phyloP scores from a whole-genome alignment of 176 grass and related monocot species.

The Carex littledalei region DNA sequence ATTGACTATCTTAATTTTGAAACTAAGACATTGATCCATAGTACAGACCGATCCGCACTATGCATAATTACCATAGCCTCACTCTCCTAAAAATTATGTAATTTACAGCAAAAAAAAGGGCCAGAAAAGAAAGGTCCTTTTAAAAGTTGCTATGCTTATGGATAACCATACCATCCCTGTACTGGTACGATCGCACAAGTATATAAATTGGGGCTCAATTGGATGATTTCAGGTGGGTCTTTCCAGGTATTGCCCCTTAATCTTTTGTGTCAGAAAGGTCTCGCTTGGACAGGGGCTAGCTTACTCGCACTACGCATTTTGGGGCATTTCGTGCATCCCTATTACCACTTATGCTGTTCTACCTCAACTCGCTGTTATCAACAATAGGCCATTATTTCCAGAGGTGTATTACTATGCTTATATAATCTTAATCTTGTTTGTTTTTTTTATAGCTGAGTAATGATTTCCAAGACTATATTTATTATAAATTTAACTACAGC shows the following conservation, averaged over 20 bases:
- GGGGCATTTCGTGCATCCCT: conserved; percentile 29
- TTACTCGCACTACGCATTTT: conserved; percentile 18
- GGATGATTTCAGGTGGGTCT: conserved; percentile 13
- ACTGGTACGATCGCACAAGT: not conserved
- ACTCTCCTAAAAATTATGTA: not conserved
- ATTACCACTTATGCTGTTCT: conserved; percentile 27
- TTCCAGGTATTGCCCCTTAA: conserved; percentile 15
- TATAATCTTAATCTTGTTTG: not conserved
- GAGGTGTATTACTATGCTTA: conserved; percentile 11
- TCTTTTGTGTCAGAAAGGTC: conserved; percentile 11
- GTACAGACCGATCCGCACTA: too few relatives aligned
- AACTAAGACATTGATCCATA: too few relatives aligned
- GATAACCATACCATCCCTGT: not conserved
- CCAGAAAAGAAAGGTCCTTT: not conserved
- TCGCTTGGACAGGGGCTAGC: conserved; percentile 7
- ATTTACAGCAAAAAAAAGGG: not conserved
- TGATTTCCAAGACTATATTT: too few relatives aligned
- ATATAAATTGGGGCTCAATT: not conserved
- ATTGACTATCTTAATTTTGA: too few relatives aligned
- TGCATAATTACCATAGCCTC: too few relatives aligned
- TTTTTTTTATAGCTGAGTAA: not conserved
- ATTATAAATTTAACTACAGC: too few relatives aligned
- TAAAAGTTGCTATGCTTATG: not conserved
- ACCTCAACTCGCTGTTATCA: conserved; percentile 30
- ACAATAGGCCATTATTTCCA: conserved; percentile 24